Evolutionary conservation across 768 basidiomycete species (phyloP).

Genomic region (Cystobasidium tubakii): DNA sequence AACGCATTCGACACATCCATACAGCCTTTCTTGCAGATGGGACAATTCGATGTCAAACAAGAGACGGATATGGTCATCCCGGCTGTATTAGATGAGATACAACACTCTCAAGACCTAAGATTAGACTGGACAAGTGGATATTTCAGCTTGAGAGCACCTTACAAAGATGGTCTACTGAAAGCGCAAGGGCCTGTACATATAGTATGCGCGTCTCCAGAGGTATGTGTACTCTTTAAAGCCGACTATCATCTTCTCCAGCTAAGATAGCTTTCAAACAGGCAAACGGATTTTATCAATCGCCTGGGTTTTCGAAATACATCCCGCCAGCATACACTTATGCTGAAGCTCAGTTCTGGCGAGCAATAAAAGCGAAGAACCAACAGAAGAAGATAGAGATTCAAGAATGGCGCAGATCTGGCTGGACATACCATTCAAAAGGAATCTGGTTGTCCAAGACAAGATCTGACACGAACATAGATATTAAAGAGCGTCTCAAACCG

Average conservation of each 20-base stretch:
- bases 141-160: slow-evolving; percentile 75
- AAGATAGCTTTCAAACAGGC: slow-evolving; percentile 57
- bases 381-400: slow-evolving; percentile 60
- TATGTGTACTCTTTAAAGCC: slow-evolving; percentile 47
- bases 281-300: slow-evolving; percentile 88
- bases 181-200: slow-evolving; percentile 60
- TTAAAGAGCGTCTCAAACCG: background rate
- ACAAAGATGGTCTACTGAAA: slow-evolving; percentile 64
- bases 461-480: background rate
- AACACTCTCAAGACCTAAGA: slow-evolving; percentile 46
- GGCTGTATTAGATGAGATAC: slow-evolving; percentile 45
- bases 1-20: slow-evolving; percentile 44
- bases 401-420: slow-evolving; percentile 81
- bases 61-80: slow-evolving; percentile 47
- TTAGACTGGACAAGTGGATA: slow-evolving; percentile 88
- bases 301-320: slow-evolving; percentile 82
- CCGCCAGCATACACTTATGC: slow-evolving; percentile 90
- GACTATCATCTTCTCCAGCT: background rate
- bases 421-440: slow-evolving; percentile 99
- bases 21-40: slow-evolving; percentile 45
- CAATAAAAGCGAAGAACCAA: slow-evolving; percentile 40
- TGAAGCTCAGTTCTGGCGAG: slow-evolving; percentile 66
- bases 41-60: slow-evolving; percentile 39
- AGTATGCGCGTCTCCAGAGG: slow-evolving; percentile 79
- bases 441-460: background rate